phyloP scores from a whole-genome alignment of 805 yeast species.

The Pichia heedii region DNA sequence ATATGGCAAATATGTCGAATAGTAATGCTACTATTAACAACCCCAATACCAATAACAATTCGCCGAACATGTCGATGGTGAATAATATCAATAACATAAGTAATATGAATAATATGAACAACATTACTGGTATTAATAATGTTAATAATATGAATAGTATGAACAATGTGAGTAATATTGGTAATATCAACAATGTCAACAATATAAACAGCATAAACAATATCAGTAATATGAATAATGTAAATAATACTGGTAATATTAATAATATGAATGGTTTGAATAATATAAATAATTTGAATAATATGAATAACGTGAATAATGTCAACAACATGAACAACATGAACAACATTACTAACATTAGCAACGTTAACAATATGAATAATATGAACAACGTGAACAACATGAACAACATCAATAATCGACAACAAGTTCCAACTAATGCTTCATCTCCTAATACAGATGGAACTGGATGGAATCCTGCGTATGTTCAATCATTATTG shows the following conservation, averaged over 20 bases:
- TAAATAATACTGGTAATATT: too few relatives aligned
- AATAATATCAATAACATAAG: too few relatives aligned
- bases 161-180: too few relatives aligned
- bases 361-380: background rate
- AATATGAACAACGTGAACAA: background rate
- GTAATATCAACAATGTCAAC: background rate
- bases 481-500: conserved; percentile 23
- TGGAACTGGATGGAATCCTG: conserved; percentile 9
- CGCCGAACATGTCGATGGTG: background rate
- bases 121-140: too few relatives aligned
- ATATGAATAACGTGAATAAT: background rate
- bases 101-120: background rate
- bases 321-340: background rate
- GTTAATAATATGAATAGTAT: background rate
- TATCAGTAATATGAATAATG: background rate
- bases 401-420: background rate
- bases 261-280: background rate
- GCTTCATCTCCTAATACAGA: background rate
- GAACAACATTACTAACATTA: background rate
- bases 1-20: too few relatives aligned
- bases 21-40: background rate
- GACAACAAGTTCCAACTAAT: conserved; percentile 13
- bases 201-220: background rate
- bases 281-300: too few relatives aligned
- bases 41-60: background rate